Base-by-base conservation (phyloP, 257 asterid genomes). In the Solanum etuberosum region DNA sequence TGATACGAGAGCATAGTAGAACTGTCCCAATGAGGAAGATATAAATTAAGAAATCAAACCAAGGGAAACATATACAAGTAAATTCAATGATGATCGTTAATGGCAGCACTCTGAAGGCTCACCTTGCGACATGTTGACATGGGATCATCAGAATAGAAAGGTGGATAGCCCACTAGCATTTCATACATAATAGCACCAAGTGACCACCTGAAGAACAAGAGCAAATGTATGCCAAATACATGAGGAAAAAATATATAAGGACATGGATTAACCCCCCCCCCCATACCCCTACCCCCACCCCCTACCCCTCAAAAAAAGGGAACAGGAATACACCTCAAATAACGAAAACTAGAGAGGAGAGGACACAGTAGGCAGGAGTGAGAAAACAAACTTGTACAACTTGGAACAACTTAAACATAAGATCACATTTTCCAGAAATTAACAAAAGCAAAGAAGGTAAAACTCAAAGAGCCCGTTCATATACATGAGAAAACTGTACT, bases 51-150 rank as follows among this genome's bases (percentile, higher is more conserved):
- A 42, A 80, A 80, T 80, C 84, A 80, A 51, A 48, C 21, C 13
- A 51, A 16, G 15, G 68, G 42, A 29, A 80, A 46, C 40, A 29
- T 80, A 80, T 15, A 46, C 67, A 46, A 80, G 29, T 29, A 29
- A 48, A 81, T 81, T 48, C 70, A 46, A 29, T 48, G 68, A 81
- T 48, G 85, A 81, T 20, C 20, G 43, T 81, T 81, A 31, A 48
- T 40, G 78, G 87, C 85, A 86, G 85, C 61, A 85, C 48, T 51
- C 83, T 37, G 43, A 73, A 73, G 84, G 84, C 89, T 88, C 92
- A 97, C 99, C 99, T 97, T 97, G 91, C 99, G 90, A 92, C 99
- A 97, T 48, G 99, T 97, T 38, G 99, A 93, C 99, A 97, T 97
- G 80, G 98, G 99, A 87, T 97, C 99, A 88, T 97, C 99, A 57